These are phyloP conservation scores for Wallacemonas sp. DNA, from an alignment of 208 protist species.

Conservation along the genomic window DNA sequence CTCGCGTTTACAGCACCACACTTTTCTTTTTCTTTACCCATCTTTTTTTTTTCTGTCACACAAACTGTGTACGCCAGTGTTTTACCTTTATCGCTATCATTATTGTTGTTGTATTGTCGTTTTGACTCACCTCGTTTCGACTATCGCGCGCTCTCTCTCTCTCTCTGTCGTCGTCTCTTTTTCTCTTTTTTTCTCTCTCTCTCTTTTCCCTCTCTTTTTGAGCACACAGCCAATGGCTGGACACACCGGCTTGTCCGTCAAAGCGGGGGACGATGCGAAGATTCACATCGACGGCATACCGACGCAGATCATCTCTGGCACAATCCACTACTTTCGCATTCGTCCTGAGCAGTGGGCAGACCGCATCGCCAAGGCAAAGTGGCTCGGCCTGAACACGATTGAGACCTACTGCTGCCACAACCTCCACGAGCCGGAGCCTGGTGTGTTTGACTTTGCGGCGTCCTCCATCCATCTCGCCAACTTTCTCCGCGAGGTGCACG, in stretches of 20 bases:
- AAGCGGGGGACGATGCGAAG: neutral
- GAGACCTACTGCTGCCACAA: conserved; percentile 86
- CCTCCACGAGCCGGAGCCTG: conserved; percentile 60
- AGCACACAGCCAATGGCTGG: neutral
- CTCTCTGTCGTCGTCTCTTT: neutral
- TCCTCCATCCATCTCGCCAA: neutral
- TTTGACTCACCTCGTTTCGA: no score
- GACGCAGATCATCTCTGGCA: conserved; percentile 78
- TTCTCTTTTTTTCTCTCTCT: neutral
- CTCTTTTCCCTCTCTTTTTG: neutral
- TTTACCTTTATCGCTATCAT: neutral
- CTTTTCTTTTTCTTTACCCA: neutral
- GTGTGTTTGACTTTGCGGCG: neutral
- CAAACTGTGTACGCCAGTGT: no score
- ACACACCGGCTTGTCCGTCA: neutral
- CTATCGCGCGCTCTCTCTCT: neutral
- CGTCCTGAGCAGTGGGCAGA: conserved; percentile 82
- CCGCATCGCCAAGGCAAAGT: conserved; percentile 78
- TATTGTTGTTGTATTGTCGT: no score
- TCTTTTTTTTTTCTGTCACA: neutral
- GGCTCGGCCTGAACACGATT: conserved; percentile 84
- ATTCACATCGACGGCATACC: conserved; percentile 9
- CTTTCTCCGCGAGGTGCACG: conserved; percentile 4
- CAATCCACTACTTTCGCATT: conserved; percentile 73
- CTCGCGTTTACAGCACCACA: no score